These are phyloP conservation scores for Geotrichum carabidarum DNA, from an alignment of 1,139 yeast species.

Conservation along the genomic window DNA sequence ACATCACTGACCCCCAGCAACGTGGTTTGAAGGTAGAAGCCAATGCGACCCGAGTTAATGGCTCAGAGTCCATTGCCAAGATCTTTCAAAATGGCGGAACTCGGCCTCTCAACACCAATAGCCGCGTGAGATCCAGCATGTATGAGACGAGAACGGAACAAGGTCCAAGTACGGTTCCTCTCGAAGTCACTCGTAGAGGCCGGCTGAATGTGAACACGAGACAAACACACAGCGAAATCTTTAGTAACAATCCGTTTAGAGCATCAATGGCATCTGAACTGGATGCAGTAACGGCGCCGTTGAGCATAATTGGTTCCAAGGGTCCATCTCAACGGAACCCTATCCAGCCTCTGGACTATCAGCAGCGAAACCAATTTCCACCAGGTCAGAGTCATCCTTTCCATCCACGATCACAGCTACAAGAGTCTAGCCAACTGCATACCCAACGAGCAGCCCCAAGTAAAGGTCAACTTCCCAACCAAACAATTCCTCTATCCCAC, in stretches of 20 bases:
- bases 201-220: neutral
- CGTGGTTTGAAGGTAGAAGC: neutral
- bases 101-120: slow-evolving; percentile 1
- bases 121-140: neutral
- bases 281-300: slow-evolving; percentile 1
- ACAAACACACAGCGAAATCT: slow-evolving; percentile 5
- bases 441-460: too few relatives aligned
- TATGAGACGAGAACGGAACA: slow-evolving; percentile 1
- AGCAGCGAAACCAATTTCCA: too few relatives aligned
- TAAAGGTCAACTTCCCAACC: too few relatives aligned
- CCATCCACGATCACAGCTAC: too few relatives aligned
- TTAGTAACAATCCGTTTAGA: slow-evolving; percentile 7
- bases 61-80: neutral
- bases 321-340: neutral
- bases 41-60: neutral
- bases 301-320: neutral
- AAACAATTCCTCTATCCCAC: too few relatives aligned
- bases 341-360: neutral
- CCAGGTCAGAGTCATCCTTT: too few relatives aligned
- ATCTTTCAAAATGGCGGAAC: neutral
- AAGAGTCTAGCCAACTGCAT: too few relatives aligned
- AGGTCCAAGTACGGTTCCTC: neutral
- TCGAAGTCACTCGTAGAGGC: neutral
- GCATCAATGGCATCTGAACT: slow-evolving; percentile 5
- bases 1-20: slow-evolving; percentile 1